Base-by-base conservation (phyloP, 805 yeast species). In the Tetrapisispora arboricola region DNA sequence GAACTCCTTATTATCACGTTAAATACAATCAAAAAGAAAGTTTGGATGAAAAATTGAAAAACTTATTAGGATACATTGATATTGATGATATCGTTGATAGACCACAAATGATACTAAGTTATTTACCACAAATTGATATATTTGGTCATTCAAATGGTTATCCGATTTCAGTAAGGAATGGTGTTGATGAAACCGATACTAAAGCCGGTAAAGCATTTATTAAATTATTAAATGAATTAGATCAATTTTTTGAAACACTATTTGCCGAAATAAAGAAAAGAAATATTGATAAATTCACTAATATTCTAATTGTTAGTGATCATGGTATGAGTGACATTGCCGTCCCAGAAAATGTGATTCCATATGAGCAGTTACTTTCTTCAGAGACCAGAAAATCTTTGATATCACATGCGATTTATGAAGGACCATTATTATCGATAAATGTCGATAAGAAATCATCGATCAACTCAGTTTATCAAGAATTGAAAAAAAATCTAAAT, bases 281-380 rank as follows among this genome's bases (percentile, higher is more conserved):
- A 41, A 78, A 82, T 48, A 62, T 86, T 44, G 62, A 71, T 0
- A 68, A 76, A 18, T 69, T 85, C 32, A 83, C 82, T 16, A 88
- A 90, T 56, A 61, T 88, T 17, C 62, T 90, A 0, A 64, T 88
- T 32, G 82, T 88, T 3, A 84, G 95, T 34, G 96, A 88, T 58
- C 96, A 87, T 57, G 96, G 96, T 10, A 87, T 86, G 95, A 80
- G 94, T 0, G 90, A 95, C 6, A 82, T 94, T 1, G 72, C 84
- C 1, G 73, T 45, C 24, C 43, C 48, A 8, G 44, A 78, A 47
- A 74, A 78, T 36, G 35, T 28, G 1, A 32, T 39, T 11, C 11
- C 75, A 46, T 60, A 88, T 45, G 95, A 86, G 57, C 92, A 86
- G 47, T 45, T 84, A 15, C 61, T 85, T 10, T 77, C 76, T 50